Evolutionary conservation across 179 eudicot genomes (phyloP), one percentile per base, ranked within the genome.

Genomic region (Heliamphora ciliata): DNA sequence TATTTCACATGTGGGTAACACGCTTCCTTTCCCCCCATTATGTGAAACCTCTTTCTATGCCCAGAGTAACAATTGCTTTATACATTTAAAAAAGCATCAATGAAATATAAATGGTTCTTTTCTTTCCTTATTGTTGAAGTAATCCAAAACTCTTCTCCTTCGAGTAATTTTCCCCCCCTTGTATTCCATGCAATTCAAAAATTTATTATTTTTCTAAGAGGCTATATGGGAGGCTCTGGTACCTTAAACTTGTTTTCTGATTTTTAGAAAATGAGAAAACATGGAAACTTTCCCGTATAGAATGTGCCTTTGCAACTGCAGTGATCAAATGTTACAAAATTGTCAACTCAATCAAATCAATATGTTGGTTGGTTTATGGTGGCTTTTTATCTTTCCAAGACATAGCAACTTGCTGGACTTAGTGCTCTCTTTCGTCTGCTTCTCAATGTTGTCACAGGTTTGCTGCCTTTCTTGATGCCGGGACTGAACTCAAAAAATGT

Each of bases 401-500:
- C 59, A 15, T n/a, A 72, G 40, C 51, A 2, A 56, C 10, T 40
- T 74, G 48, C 64, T 40, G 24, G 65, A 11, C 50, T 55, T 76
- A 4, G 9, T 3, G 10, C 14, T 52, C n/a, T 18, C 44, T 67
- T 9, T 58, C 61, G 17, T 82, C 51, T 77, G 72, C 40, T 17
- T 80, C 59, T 80, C 63, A 5, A 73, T 77, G 18, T 68, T 69
- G 72, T 71, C 66, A 79, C 89, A 94, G 97, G 86, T 74, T 76
- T 83, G 31, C 89, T 90, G 58, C 92, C 92, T 80, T 95, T 92
- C 86, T 87, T 95, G 84, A 80, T 81, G 81, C 84, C 69, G 47
- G 79, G 73, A 46, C 87, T 81, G 74, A 86, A 82, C 70, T 78
- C 84, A 3, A 84, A 61, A 52, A 46, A 66, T 80, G 85, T 55